Conservation (phyloP, 2,329 filamentous ascomycete genomes). For the Fusarium decemcellulare region DNA sequence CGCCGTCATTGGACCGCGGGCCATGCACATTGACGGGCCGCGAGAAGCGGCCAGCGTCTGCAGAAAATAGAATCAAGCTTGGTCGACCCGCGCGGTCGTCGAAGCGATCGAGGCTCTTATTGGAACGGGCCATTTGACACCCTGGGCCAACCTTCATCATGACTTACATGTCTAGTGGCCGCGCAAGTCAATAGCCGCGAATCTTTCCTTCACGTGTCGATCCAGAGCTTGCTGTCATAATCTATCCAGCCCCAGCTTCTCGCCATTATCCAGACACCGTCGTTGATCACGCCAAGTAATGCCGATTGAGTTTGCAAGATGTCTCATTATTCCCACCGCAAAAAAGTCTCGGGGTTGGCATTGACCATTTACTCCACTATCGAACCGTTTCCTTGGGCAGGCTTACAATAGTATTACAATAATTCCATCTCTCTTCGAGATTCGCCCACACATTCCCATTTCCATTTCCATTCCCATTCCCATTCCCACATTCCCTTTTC, state of each 20-base stretch:
- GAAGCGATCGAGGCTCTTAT: constrained; percentile 15
- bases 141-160: constrained; percentile 31
- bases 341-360: constrained; percentile 6
- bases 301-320: not conserved
- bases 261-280: too few species aligned
- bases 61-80: constrained; percentile 44
- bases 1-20: constrained; percentile 33
- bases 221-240: constrained; percentile 12
- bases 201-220: constrained; percentile 17
- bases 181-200: constrained; percentile 4
- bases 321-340: constrained; percentile 13
- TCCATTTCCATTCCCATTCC: not conserved
- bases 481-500: constrained; percentile 18
- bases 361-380: constrained; percentile 30
- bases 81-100: constrained; percentile 27
- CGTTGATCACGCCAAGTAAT: not conserved
- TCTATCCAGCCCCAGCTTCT: too few species aligned
- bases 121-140: constrained; percentile 20
- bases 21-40: constrained; percentile 37
- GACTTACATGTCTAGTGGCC: constrained; percentile 40
- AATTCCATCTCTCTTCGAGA: constrained; percentile 23
- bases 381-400: constrained; percentile 3
- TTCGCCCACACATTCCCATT: not conserved
- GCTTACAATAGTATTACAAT: constrained; percentile 33
- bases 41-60: constrained; percentile 45